These are phyloP conservation scores for Kazachstania sp. DNA, from an alignment of 1,139 yeast species.

Conservation along the genomic window DNA sequence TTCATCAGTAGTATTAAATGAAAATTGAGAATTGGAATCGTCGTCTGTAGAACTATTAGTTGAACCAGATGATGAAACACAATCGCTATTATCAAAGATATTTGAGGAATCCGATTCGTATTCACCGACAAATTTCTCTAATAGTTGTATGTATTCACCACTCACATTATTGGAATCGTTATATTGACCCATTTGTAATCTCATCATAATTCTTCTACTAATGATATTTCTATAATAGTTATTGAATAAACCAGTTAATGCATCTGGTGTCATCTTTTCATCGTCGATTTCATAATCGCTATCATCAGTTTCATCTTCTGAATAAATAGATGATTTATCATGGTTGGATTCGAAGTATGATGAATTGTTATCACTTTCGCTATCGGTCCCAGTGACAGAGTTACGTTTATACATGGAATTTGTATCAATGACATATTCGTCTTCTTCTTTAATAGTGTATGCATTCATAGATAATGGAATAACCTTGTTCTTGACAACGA, in stretches of 20 bases:
- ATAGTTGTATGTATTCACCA: slow-evolving; percentile 7
- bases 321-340: slow-evolving; percentile 1
- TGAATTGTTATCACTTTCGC: background rate
- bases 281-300: slow-evolving; percentile 2
- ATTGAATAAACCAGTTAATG: slow-evolving; percentile 9
- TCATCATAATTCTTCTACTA: slow-evolving; percentile 21
- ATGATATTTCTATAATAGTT: slow-evolving; percentile 23
- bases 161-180: slow-evolving; percentile 10
- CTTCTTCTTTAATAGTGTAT: slow-evolving; percentile 23
- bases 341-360: slow-evolving; percentile 5
- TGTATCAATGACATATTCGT: slow-evolving; percentile 20
- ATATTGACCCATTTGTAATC: slow-evolving; percentile 22
- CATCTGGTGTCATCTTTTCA: background rate
- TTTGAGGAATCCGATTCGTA: slow-evolving; percentile 11
- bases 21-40: slow-evolving; percentile 1
- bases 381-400: background rate
- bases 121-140: slow-evolving; percentile 18
- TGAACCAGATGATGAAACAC: background rate
- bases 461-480: slow-evolving; percentile 26
- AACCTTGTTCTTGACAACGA: slow-evolving; percentile 30
- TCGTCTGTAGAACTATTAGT: background rate
- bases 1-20: slow-evolving; percentile 1
- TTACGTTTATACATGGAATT: slow-evolving; percentile 4
- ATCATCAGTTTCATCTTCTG: background rate
- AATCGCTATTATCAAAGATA: slow-evolving; percentile 2